These are phyloP conservation scores for Wickerhamomyces chaumierensis DNA, from an alignment of 805 yeast species.

Conservation along the genomic window DNA sequence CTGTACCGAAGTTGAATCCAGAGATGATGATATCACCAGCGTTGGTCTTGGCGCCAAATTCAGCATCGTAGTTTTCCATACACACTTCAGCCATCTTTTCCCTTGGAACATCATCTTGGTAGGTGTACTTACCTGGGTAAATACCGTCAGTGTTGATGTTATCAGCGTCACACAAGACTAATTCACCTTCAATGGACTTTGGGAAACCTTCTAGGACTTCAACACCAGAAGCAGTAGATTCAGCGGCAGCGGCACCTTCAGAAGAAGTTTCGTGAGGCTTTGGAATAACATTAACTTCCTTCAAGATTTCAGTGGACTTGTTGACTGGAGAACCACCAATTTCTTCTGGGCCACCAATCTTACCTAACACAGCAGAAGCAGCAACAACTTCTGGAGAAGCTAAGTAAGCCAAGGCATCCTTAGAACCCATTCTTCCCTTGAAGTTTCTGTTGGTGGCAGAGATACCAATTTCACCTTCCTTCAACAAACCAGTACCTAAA, in stretches of 20 bases:
- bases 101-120: constrained; percentile 91
- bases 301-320: constrained; percentile 36
- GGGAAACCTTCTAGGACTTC: constrained; percentile 90
- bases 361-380: constrained; percentile 93
- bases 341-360: constrained; percentile 88
- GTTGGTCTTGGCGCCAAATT: constrained; percentile 69
- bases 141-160: constrained; percentile 97
- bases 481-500: constrained; percentile 82
- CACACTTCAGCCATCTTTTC: constrained; percentile 98
- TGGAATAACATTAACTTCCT: constrained; percentile 23
- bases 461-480: constrained; percentile 96
- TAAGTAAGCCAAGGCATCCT: constrained; percentile 88
- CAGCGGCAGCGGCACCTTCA: constrained; percentile 16
- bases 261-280: constrained; percentile 7
- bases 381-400: constrained; percentile 99
- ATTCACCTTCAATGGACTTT: constrained; percentile 75
- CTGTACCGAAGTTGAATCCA: constrained; percentile 96
- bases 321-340: constrained; percentile 49
- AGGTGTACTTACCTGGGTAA: constrained; percentile 97
- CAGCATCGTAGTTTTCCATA: constrained; percentile 96
- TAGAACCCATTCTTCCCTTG: constrained; percentile 98
- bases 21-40: constrained; percentile 85
- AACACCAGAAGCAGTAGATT: constrained; percentile 33
- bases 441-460: constrained; percentile 97
- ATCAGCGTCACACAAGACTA: constrained; percentile 93